Base-by-base conservation (phyloP, 768 basidiomycete genomes). In the Tremella mesenterica region DNA sequence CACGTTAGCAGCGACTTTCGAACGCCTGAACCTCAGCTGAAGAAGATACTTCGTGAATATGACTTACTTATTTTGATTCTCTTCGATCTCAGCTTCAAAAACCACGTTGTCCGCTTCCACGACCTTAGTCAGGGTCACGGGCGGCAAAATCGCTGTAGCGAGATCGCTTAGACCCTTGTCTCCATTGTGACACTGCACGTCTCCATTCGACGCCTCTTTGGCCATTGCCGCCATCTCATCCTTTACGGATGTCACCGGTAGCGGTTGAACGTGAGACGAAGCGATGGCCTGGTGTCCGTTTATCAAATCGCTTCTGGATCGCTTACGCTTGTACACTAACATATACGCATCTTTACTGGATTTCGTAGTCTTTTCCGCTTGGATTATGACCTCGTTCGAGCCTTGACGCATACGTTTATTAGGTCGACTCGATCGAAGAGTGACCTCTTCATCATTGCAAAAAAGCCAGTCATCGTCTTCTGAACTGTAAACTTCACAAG, bases 371-470 rank as follows among this genome's bases (percentile, higher is more conserved):
- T 41, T 41, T 14, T 41, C 38, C 38, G 23, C 38, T 18, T 41
- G 38, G 8, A 41, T 28, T 16, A 47, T 27, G 8, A 26, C 51
- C 16, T 47, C 52, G 31, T 52, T 50, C 20, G 31, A 13, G 18
- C 49, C 41, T 33, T 55, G 18, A 21, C 44, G 23, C 38, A 53
- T 14, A 44, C 58, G 55, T 55, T 65, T 64, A 28, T 34, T 38
- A 52, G 39, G 48, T 48, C 6, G 56, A 51, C 5, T 80, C 75
- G 51, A 84, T 81, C 61, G 77, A 80, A 0, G 82, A 8, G n/a
- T 83, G 3, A 93, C 88, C 3, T 74, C 73, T 69, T 96, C 93
- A 66, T 97, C 93, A 62, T 93, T 91, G 74, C 89, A 97, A 56
- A 85, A 83, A 67, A 83, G 92, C 92, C 93, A 97, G 16, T 83